Conservation (phyloP, 2,329 filamentous ascomycete species). For the Plenodomus lindquistii region DNA sequence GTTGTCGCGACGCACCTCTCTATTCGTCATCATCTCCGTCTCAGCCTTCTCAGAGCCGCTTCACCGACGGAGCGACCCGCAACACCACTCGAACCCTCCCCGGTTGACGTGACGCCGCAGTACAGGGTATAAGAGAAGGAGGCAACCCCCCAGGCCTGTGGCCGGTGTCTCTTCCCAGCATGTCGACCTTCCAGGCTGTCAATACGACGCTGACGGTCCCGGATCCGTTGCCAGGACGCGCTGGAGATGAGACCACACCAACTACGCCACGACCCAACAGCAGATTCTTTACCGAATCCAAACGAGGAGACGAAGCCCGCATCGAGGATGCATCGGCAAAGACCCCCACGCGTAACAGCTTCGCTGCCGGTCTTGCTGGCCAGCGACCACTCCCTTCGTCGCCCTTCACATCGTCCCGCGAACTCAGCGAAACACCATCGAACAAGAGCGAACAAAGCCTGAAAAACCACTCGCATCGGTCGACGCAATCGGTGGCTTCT, state of each 20-base stretch:
- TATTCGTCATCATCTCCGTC: slow-evolving; percentile 42
- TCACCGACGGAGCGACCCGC: slow-evolving; percentile 23
- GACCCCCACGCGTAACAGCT: slow-evolving; percentile 66
- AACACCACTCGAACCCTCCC: slow-evolving; percentile 18
- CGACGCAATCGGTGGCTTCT: slow-evolving; percentile 63
- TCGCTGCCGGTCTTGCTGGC: slow-evolving; percentile 49
- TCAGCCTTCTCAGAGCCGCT: slow-evolving; percentile 41
- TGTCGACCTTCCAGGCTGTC: slow-evolving; percentile 65
- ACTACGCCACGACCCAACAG: slow-evolving; percentile 57
- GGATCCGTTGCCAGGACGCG: slow-evolving; percentile 48
- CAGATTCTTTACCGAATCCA: slow-evolving; percentile 47
- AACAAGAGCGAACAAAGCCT: slow-evolving; percentile 51
- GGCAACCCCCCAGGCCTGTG: background rate
- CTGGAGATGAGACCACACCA: slow-evolving; percentile 60
- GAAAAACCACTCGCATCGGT: slow-evolving; percentile 63
- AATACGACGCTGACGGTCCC: slow-evolving; percentile 58
- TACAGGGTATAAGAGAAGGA: slow-evolving; percentile 5
- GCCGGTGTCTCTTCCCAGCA: slow-evolving; percentile 29
- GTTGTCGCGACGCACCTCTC: slow-evolving; percentile 39
- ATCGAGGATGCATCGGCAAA: slow-evolving; percentile 52
- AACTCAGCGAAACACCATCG: slow-evolving; percentile 46
- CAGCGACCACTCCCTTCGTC: slow-evolving; percentile 53
- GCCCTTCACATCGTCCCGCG: slow-evolving; percentile 50
- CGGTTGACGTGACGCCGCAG: slow-evolving; percentile 7
- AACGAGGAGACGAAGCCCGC: slow-evolving; percentile 37